These are phyloP conservation scores for Pichia norvegensis DNA, from an alignment of 1,139 yeast species.

Conservation along the genomic window DNA sequence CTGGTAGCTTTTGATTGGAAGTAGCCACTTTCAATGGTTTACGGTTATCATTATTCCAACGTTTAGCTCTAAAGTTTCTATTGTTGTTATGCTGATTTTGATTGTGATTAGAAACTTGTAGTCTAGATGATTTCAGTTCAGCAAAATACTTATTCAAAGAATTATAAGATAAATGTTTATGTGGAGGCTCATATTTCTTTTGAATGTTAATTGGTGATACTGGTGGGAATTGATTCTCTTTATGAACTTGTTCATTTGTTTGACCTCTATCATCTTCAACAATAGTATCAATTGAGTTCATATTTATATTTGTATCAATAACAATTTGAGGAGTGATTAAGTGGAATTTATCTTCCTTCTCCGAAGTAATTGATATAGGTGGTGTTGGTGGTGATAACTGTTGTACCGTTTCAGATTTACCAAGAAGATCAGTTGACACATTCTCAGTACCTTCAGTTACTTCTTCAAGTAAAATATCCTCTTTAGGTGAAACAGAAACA, in stretches of 20 bases:
- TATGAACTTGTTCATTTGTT: not conserved
- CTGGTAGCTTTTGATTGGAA: constrained; percentile 22
- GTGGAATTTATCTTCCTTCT: not conserved
- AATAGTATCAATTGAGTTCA: not conserved
- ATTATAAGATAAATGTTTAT: constrained; percentile 7
- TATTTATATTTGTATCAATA: not conserved
- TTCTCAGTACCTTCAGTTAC: not conserved
- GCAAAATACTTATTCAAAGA: constrained; percentile 2
- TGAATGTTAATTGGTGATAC: constrained; percentile 11
- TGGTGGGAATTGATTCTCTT: not conserved
- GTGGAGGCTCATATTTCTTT: constrained; percentile 16
- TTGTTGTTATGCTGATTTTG: constrained; percentile 1
- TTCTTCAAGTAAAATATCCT: not conserved
- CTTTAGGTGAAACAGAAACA: not conserved
- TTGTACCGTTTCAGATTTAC: not conserved
- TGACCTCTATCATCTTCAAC: not conserved
- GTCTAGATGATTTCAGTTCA: not conserved
- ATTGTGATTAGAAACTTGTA: not conserved
- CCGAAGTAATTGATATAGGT: not conserved
- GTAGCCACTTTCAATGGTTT: constrained; percentile 37
- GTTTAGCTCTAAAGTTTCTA: constrained; percentile 8
- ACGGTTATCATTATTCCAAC: constrained; percentile 25
- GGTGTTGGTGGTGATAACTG: not conserved
- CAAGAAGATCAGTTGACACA: not conserved
- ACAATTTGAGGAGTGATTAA: not conserved